Conservation (phyloP, 139 green algal genomes). For the Edaphochlamys debaryana region DNA sequence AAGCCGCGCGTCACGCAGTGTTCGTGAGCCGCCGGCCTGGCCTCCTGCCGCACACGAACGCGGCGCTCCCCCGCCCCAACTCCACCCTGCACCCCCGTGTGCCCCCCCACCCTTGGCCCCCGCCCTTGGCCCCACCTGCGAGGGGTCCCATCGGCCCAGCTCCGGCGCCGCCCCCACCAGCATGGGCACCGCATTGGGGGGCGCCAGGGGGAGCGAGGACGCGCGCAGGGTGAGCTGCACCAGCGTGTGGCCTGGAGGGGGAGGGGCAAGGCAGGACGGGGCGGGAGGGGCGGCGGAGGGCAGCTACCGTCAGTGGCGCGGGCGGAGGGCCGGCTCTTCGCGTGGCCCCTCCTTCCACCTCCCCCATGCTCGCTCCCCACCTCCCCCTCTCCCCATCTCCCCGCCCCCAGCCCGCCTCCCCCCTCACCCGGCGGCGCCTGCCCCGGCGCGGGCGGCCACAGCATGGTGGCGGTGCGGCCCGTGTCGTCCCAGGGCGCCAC, state of each 20-base stretch:
- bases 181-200: background rate
- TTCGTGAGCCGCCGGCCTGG: too few species aligned
- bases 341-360: too few species aligned
- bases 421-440: background rate
- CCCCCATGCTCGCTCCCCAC: too few species aligned
- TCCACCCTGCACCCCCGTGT: too few species aligned
- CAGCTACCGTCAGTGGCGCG: too few species aligned
- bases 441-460: slow-evolving; percentile 19
- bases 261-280: background rate
- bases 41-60: too few species aligned
- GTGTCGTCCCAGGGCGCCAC: slow-evolving; percentile 17
- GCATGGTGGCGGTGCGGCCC: background rate
- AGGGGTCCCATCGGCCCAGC: slow-evolving; percentile 41
- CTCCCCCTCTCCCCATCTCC: too few species aligned
- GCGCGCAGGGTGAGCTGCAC: slow-evolving; percentile 13
- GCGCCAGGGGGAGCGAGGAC: background rate
- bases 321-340: too few species aligned
- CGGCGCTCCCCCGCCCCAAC: too few species aligned
- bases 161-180: slow-evolving; percentile 23
- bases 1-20: too few species aligned
- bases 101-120: too few species aligned
- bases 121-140: background rate
- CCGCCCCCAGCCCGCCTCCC: background rate
- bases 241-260: slow-evolving; percentile 13
- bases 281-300: too few species aligned